phyloP scores from a whole-genome alignment of 2,329 filamentous ascomycete species.

The Pseudohalonectria lignicola region DNA sequence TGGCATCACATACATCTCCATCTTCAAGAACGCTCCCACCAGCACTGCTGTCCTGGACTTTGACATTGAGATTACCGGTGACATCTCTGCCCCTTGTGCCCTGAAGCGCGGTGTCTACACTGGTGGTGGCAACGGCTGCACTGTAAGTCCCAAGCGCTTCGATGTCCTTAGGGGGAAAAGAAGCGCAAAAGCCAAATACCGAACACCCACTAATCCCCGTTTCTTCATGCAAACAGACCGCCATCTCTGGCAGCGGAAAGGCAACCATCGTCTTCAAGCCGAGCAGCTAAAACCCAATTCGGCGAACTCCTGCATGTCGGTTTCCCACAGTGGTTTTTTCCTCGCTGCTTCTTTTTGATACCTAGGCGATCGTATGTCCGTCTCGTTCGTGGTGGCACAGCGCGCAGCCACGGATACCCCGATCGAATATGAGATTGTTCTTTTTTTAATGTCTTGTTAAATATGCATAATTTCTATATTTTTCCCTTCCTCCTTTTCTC shows the following conservation, averaged over 20 bases:
- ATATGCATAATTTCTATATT: too few relatives aligned
- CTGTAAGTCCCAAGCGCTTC: conserved; percentile 45
- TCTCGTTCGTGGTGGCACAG: too few relatives aligned
- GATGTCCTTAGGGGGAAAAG: too few relatives aligned
- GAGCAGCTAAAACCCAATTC: conserved; percentile 3
- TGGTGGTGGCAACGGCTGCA: conserved; percentile 58
- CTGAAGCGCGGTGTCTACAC: conserved; percentile 54
- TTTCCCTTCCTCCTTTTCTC: too few relatives aligned
- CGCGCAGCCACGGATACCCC: too few relatives aligned
- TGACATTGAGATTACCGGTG: conserved; percentile 66
- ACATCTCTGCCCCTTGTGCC: conserved; percentile 47
- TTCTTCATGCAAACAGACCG: conserved; percentile 22
- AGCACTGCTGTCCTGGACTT: conserved; percentile 61
- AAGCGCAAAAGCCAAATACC: neutral
- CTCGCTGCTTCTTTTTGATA: too few relatives aligned
- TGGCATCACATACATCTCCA: conserved; percentile 65
- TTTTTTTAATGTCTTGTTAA: too few relatives aligned
- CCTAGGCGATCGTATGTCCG: too few relatives aligned
- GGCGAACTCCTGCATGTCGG: too few relatives aligned
- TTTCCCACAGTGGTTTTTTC: too few relatives aligned
- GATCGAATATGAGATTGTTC: too few relatives aligned
- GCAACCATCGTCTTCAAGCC: conserved; percentile 30
- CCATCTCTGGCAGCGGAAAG: conserved; percentile 25
- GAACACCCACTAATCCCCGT: conserved; percentile 9
- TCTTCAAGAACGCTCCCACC: conserved; percentile 77